Conservation (phyloP, 2,329 filamentous ascomycete genomes). For the Ophiostoma sp. region DNA sequence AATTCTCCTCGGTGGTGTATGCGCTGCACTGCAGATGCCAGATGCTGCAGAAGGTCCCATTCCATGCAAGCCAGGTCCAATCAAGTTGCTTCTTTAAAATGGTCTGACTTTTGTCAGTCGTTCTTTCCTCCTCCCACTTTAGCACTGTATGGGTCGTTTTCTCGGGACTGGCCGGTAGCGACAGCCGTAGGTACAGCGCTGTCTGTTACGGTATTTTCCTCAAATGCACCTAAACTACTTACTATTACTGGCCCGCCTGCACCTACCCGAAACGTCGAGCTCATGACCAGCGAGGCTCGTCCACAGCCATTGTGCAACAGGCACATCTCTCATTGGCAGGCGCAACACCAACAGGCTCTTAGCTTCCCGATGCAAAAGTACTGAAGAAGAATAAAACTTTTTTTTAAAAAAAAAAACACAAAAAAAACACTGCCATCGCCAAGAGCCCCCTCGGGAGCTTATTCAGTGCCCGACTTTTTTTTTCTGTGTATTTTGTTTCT, state of each 20-base stretch:
- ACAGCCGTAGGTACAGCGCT: not conserved
- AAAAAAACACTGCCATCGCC: not conserved
- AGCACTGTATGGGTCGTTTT: slow-evolving; percentile 22
- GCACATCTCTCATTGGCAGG: not conserved
- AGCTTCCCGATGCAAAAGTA: not conserved
- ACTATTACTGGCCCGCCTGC: not conserved
- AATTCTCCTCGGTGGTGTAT: not conserved
- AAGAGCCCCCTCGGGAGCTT: not conserved
- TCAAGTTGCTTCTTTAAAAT: slow-evolving; percentile 2
- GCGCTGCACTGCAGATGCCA: not conserved
- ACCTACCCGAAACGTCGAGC: not conserved
- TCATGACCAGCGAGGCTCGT: not conserved
- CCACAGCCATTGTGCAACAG: not conserved
- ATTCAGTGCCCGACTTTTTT: not conserved
- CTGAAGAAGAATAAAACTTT: not conserved
- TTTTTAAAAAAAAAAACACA: no score
- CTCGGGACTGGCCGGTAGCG: slow-evolving; percentile 23
- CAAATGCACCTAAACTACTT: not conserved
- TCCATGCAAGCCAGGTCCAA: not conserved
- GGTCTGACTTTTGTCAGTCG: slow-evolving; percentile 23
- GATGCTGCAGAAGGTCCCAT: not conserved
- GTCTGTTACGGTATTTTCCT: slow-evolving; percentile 14
- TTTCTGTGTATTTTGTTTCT: not conserved
- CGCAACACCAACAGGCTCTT: not conserved
- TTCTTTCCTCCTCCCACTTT: slow-evolving; percentile 21